Conservation (phyloP, 352 stramenopile species). For the Phytophthora palmivora region DNA sequence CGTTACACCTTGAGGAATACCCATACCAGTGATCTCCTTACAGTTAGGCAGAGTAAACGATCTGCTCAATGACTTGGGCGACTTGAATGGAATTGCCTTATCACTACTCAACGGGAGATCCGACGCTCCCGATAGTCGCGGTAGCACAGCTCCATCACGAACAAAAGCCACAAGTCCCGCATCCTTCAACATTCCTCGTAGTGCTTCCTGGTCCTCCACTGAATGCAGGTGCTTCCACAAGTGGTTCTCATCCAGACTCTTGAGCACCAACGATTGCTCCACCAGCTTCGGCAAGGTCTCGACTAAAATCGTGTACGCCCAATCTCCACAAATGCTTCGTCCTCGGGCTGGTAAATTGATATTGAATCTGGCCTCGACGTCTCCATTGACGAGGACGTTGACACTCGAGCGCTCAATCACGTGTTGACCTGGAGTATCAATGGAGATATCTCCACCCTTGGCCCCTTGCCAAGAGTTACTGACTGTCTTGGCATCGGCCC, state of each 20-base stretch:
- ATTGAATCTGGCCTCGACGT: conserved; percentile 94
- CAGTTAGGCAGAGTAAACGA: conserved; percentile 91
- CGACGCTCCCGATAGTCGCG: conserved; percentile 77
- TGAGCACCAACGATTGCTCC: conserved; percentile 75
- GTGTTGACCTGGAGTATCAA: conserved; percentile 93
- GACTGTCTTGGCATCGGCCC: conserved; percentile 67
- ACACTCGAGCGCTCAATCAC: conserved; percentile 94
- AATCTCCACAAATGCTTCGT: conserved; percentile 94
- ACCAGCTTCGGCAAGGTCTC: conserved; percentile 91
- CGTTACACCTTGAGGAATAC: conserved; percentile 93
- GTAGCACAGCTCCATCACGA: conserved; percentile 92
- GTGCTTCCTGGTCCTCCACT: conserved; percentile 93
- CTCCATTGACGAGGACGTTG: conserved; percentile 75
- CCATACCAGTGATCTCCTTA: conserved; percentile 92
- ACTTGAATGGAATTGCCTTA: conserved; percentile 86
- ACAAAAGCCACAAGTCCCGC: conserved; percentile 93
- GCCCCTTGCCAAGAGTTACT: conserved; percentile 85
- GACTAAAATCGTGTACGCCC: conserved; percentile 92
- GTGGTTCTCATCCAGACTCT: conserved; percentile 66
- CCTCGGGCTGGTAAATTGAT: conserved; percentile 95
- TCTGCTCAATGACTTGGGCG: conserved; percentile 74
- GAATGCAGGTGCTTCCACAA: conserved; percentile 90
- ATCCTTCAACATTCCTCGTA: conserved; percentile 85
- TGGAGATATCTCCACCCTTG: conserved; percentile 95
- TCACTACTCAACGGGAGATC: conserved; percentile 55